Evolutionary conservation across 306 rosid species (phyloP).

Genomic region (Prunus campanulata): DNA sequence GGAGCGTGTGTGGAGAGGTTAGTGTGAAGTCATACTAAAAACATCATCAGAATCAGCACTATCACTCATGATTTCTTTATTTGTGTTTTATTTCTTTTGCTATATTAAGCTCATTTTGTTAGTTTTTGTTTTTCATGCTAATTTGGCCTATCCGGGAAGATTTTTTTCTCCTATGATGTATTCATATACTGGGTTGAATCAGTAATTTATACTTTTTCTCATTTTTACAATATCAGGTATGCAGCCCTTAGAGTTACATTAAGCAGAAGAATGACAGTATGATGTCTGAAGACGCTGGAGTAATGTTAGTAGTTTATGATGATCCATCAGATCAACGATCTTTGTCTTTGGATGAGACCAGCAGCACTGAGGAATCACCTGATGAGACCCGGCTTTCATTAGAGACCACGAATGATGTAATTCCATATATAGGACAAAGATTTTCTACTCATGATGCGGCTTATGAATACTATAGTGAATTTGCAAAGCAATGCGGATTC

Average conservation of each 20-base stretch:
- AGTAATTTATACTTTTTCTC: not conserved
- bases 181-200: not conserved
- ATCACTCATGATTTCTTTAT: not conserved
- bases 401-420: constrained; percentile 55
- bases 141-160: not conserved
- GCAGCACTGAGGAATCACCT: constrained; percentile 89
- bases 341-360: constrained; percentile 66
- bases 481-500: constrained; percentile 83
- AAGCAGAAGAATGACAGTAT: constrained; percentile 2
- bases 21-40: not conserved
- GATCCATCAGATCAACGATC: constrained; percentile 90
- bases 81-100: not conserved
- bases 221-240: not conserved
- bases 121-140: not conserved
- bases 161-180: not conserved
- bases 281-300: constrained; percentile 81
- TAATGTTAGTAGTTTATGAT: constrained; percentile 70
- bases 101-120: not conserved
- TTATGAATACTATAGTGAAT: constrained; percentile 80
- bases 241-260: not conserved
- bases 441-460: constrained; percentile 90
- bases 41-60: not conserved
- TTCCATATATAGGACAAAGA: constrained; percentile 86
- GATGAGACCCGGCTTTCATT: constrained; percentile 65
- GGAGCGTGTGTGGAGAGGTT: no score